These are phyloP conservation scores for Aspergillus puulaauensis DNA, from an alignment of 2,329 filamentous ascomycete species.

Conservation along the genomic window DNA sequence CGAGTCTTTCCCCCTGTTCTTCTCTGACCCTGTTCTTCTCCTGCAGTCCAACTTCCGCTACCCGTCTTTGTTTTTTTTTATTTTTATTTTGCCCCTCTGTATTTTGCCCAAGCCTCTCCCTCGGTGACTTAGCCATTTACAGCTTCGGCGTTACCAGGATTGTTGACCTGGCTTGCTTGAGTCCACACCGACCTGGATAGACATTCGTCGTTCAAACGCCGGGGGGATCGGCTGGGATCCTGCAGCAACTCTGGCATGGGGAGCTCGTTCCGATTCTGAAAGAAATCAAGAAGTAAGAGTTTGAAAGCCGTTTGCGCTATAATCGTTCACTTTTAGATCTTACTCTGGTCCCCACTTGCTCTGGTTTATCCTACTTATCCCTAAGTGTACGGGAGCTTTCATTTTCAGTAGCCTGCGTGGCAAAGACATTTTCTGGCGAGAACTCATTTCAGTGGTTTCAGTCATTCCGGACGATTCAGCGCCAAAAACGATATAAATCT, in stretches of 20 bases:
- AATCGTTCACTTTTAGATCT: constrained; percentile 25
- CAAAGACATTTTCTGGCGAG: constrained; percentile 14
- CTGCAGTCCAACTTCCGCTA: constrained; percentile 16
- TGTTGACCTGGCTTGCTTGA: constrained; percentile 4
- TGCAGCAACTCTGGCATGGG: constrained; percentile 29
- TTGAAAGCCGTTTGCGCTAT: constrained; percentile 28
- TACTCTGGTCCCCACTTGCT: constrained; percentile 7
- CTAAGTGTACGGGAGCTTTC: constrained; percentile 17
- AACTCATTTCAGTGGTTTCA: constrained; percentile 4
- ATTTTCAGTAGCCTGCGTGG: constrained; percentile 18
- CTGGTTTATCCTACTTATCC: constrained; percentile 13
- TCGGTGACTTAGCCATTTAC: constrained; percentile 6
- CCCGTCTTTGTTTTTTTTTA: not conserved
- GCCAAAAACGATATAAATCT: not conserved
- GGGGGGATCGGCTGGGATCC: constrained; percentile 26
- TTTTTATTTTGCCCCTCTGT: not conserved
- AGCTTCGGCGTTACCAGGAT: constrained; percentile 8
- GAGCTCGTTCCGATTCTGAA: constrained; percentile 22
- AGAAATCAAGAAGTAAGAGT: constrained; percentile 15
- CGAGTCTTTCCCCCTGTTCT: not conserved
- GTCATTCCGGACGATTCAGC: not conserved
- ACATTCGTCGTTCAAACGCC: constrained; percentile 18
- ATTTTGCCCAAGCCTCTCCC: not conserved
- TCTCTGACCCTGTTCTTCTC: constrained; percentile 11
- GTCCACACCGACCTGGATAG: constrained; percentile 11